These are phyloP conservation scores for Logfia minima DNA, from an alignment of 129 eudicot genomes.

Conservation along the genomic window DNA sequence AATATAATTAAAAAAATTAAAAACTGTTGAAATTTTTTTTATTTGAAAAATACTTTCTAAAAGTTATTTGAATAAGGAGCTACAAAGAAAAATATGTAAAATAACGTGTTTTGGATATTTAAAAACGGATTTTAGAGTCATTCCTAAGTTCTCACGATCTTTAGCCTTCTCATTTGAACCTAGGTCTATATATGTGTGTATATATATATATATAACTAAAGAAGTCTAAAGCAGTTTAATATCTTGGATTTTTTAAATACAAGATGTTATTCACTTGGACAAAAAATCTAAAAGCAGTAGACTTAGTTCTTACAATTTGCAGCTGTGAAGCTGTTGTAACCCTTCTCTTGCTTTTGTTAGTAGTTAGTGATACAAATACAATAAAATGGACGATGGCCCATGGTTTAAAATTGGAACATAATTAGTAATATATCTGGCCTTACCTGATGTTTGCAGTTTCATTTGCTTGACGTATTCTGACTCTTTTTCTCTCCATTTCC, in stretches of 20 bases:
- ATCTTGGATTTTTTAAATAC: not conserved
- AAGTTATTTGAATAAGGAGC: too few relatives aligned
- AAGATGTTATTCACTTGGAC: not conserved
- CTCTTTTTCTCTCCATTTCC: constrained; percentile 16
- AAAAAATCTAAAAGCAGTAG: not conserved
- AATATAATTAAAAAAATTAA: too few relatives aligned
- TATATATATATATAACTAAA: constrained; percentile 9
- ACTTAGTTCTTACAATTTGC: not conserved
- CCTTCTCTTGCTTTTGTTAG: not conserved
- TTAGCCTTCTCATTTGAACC: too few relatives aligned
- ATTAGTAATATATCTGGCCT: not conserved
- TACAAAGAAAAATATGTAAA: too few relatives aligned
- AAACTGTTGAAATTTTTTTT: too few relatives aligned
- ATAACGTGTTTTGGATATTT: too few relatives aligned
- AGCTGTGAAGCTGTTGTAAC: not conserved
- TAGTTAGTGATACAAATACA: not conserved
- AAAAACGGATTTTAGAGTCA: too few relatives aligned
- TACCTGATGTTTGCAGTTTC: not conserved
- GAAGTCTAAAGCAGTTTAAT: not conserved
- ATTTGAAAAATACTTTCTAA: too few relatives aligned
- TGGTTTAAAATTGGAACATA: too few relatives aligned
- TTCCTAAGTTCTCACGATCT: too few relatives aligned
- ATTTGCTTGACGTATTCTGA: not conserved
- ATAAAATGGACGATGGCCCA: not conserved
- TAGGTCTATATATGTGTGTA: not conserved